Evolutionary conservation across 2,329 filamentous ascomycete genomes (phyloP), one percentile per base, ranked within the genome.

Genomic region (Metarhizium guizhouense): DNA sequence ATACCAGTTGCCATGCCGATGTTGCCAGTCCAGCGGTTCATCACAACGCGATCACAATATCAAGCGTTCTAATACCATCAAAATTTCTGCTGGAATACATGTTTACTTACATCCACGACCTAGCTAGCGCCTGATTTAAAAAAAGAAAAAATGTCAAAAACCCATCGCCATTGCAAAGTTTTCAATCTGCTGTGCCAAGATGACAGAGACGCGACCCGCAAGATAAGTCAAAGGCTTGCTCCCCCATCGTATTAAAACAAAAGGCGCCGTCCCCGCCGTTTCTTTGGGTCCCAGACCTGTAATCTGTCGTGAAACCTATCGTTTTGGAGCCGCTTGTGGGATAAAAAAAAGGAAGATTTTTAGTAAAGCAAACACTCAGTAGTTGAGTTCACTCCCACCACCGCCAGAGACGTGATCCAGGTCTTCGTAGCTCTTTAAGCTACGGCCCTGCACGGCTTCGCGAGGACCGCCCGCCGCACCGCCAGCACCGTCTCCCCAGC

Each of bases 361-460:
- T 36, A 16, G 18, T 51, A 13, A 52, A 2, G 16, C 32, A 42
- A 10, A 45, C 42, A 10, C 32, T 57, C 48, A 97, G 68, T 97
- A 97, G 72, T 97, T 95, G 65, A 97, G 76, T 74, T 96, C 93
- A 32, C 89, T 88, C 45, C 86, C 84, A 45, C 86, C 89, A 40
- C 82, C 78, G 14, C 85, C 83, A 42, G 84, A 84, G 56, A 87
- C 86, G 49, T 95, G 93, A 74, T 99, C 94, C 29, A 99, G 77
- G 68, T 99, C 94, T 71, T 99, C 95, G 68, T 99, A 99, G 70
- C 90, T 96, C 80, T 95, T 96, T 61, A 99, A 75, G 58, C 89
- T 96, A 56, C 94, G 84, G 5, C 94, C 94, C 62, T 95, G 90
- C 1, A 95, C 91, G 11, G 94, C 93, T 72, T 97, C 92, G 20